phyloP scores from a whole-genome alignment of 768 basidiomycete genomes.

The Grammothele lineata region DNA sequence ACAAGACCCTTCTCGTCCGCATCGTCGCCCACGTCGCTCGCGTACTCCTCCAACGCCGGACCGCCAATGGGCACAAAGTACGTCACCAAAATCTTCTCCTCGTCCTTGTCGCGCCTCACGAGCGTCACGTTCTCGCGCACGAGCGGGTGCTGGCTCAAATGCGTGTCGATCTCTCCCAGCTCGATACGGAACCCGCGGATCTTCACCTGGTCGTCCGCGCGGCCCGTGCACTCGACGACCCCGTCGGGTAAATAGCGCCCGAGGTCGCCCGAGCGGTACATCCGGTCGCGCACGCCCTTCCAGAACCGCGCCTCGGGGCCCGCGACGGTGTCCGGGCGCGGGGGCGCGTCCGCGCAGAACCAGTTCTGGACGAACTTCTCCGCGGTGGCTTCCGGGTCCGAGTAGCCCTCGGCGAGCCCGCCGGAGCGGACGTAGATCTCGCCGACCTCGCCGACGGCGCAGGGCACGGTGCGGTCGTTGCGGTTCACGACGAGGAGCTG shows the following conservation, averaged over 20 bases:
- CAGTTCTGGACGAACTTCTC: conserved; percentile 96
- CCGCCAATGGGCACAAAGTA: conserved; percentile 92
- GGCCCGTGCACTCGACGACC: conserved; percentile 92
- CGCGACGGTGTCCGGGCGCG: conserved; percentile 68
- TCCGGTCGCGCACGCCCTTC: conserved; percentile 94
- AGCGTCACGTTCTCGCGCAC: conserved; percentile 98
- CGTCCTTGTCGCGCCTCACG: conserved; percentile 95
- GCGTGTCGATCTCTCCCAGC: conserved; percentile 95
- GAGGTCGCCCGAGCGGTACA: conserved; percentile 97
- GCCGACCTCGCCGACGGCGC: conserved; percentile 94
- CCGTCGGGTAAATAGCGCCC: conserved; percentile 93
- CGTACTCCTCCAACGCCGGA: conserved; percentile 59
- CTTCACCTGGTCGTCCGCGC: conserved; percentile 98
- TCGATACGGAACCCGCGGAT: conserved; percentile 99
- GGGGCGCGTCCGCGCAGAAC: conserved; percentile 54
- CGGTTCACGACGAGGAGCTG: conserved; percentile 96
- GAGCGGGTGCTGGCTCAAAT: conserved; percentile 88
- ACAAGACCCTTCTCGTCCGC: conserved; percentile 58
- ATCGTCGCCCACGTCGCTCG: conserved; percentile 53
- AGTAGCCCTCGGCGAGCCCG: conserved; percentile 92
- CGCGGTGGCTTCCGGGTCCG: conserved; percentile 73
- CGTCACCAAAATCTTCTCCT: conserved; percentile 97
- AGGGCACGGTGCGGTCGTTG: conserved; percentile 75
- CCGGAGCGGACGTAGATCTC: conserved; percentile 98
- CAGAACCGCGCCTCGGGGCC: conserved; percentile 79